phyloP scores from a whole-genome alignment of 2,329 filamentous ascomycete genomes.

The Geosmithia morbida region DNA sequence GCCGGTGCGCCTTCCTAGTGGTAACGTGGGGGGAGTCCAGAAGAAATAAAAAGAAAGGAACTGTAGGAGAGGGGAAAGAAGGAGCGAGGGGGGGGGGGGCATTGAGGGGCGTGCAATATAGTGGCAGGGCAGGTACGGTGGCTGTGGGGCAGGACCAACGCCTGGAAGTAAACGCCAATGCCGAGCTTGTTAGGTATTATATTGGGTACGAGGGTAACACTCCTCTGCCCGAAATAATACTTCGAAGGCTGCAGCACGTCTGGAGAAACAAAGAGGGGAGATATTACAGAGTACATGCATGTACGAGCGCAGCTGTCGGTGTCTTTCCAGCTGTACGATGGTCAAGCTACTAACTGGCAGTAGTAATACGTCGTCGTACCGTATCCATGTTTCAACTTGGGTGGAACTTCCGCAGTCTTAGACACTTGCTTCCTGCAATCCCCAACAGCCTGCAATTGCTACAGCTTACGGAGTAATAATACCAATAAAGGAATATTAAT shows the following conservation, averaged over 20 bases:
- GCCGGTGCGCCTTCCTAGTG: too few relatives aligned
- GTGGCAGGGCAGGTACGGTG: neutral
- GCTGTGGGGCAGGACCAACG: neutral
- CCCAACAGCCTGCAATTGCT: neutral
- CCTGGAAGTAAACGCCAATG: neutral
- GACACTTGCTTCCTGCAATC: neutral
- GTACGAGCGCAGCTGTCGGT: neutral
- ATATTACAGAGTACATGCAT: neutral
- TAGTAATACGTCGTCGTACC: neutral
- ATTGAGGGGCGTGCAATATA: neutral
- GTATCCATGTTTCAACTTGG: too few relatives aligned
- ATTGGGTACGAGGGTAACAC: neutral
- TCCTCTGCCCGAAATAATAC: too few relatives aligned
- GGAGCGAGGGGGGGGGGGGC: neutral
- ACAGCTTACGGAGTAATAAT: too few relatives aligned
- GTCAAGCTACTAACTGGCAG: neutral
- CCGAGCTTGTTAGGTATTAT: neutral
- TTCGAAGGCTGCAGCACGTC: neutral
- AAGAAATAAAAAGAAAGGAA: neutral
- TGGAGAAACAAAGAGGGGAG: neutral
- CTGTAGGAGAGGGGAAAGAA: neutral
- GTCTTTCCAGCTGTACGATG: too few relatives aligned
- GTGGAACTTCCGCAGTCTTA: neutral
- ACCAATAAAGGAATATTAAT: neutral
- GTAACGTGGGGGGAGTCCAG: neutral